phyloP scores from a whole-genome alignment of 495 filamentous ascomycete species.

The Podospora tetraspora region DNA sequence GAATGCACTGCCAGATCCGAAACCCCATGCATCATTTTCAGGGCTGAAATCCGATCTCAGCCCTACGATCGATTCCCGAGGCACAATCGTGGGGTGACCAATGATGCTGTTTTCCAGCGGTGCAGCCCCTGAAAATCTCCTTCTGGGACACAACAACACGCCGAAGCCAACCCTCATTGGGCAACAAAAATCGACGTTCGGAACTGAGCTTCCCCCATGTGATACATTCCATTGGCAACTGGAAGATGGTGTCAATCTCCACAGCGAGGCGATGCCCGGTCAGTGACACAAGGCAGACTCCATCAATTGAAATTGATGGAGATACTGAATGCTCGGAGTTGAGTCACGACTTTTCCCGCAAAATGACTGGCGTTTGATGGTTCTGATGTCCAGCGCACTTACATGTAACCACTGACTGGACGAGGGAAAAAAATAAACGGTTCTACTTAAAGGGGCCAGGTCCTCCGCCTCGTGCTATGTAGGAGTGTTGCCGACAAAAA shows the following conservation, averaged over 20 bases:
- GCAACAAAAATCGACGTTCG: not conserved
- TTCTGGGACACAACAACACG: not conserved
- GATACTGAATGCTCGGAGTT: not conserved
- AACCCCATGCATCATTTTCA: not conserved
- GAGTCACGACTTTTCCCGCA: not conserved
- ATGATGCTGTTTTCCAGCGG: not conserved
- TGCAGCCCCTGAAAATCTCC: not conserved
- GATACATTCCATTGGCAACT: not conserved
- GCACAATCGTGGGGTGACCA: not conserved
- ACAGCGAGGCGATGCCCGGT: not conserved
- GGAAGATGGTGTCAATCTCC: not conserved
- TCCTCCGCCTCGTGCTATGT: not conserved
- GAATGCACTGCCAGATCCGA: not conserved
- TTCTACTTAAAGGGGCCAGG: not conserved
- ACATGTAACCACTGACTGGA: not conserved
- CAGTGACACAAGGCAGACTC: not conserved
- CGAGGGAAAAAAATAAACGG: not conserved
- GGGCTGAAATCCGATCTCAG: not conserved
- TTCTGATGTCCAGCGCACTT: not conserved
- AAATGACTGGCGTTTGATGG: too few species aligned
- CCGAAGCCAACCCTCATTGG: not conserved
- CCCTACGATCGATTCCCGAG: not conserved
- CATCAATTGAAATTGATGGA: not conserved
- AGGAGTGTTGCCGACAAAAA: too few species aligned
- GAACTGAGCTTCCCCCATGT: not conserved